phyloP scores from a whole-genome alignment of 176 grass and related monocot species.

The Lolium multiflorum region DNA sequence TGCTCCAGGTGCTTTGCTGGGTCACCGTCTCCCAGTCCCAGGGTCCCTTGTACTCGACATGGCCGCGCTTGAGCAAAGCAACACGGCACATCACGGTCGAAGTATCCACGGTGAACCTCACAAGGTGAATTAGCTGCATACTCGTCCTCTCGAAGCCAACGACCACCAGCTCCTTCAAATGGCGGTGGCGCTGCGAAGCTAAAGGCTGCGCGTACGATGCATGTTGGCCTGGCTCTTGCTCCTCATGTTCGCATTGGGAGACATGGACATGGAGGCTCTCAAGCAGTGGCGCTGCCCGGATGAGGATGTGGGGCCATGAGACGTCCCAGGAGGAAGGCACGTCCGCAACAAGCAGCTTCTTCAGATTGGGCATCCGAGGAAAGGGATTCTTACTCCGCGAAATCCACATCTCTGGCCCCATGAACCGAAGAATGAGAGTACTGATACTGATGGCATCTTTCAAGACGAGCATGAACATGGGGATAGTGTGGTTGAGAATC shows the following conservation, averaged over 20 bases:
- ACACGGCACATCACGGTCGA: neutral
- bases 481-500: neutral
- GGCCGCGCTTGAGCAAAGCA: neutral
- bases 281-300: neutral
- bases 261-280: neutral
- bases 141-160: neutral
- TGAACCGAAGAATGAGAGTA: neutral
- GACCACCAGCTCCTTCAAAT: constrained; percentile 5
- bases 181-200: neutral
- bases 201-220: neutral
- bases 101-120: neutral
- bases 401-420: constrained; percentile 1
- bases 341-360: constrained; percentile 5
- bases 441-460: neutral
- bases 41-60: neutral
- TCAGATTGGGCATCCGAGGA: neutral
- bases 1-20: neutral
- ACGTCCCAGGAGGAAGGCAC: neutral
- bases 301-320: neutral
- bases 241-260: neutral
- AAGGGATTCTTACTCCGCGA: neutral
- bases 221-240: neutral
- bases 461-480: neutral
- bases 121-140: neutral
- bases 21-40: neutral